phyloP scores from a whole-genome alignment of 805 yeast genomes.

The Suhomyces sp. region DNA sequence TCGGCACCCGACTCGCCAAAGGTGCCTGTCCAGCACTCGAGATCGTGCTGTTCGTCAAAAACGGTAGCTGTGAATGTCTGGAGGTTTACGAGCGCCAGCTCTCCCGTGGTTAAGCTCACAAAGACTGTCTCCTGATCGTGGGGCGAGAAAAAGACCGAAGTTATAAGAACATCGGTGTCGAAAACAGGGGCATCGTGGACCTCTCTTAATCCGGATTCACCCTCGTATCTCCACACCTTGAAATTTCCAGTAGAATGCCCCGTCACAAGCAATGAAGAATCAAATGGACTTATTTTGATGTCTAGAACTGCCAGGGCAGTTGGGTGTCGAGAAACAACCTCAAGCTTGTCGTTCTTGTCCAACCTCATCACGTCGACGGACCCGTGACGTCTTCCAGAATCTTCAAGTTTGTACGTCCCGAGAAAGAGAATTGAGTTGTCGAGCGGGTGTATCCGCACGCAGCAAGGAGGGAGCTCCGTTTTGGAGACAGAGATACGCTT shows the following conservation, averaged over 20 bases:
- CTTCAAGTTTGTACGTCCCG: conserved; percentile 80
- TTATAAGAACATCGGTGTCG: conserved; percentile 51
- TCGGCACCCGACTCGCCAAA: conserved; percentile 58
- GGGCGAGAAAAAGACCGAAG: conserved; percentile 63
- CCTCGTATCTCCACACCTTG: conserved; percentile 52
- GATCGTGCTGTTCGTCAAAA: conserved; percentile 49
- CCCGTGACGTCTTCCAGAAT: conserved; percentile 63
- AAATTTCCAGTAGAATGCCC: conserved; percentile 83
- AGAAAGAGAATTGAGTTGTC: conserved; percentile 50
- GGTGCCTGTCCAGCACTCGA: conserved; percentile 89
- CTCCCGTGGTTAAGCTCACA: conserved; percentile 70
- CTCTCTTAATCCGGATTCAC: conserved; percentile 15
- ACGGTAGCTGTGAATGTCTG: conserved; percentile 11
- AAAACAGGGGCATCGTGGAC: conserved; percentile 39
- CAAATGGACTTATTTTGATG: conserved; percentile 61
- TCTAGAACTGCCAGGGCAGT: conserved; percentile 73
- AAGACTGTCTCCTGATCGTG: conserved; percentile 33
- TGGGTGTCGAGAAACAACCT: conserved; percentile 21
- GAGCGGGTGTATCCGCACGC: conserved; percentile 56
- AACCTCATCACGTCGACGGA: conserved; percentile 44
- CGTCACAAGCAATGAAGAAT: conserved; percentile 47
- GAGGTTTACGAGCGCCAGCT: conserved; percentile 43
- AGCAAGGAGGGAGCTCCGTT: conserved; percentile 79
- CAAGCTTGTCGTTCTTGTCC: conserved; percentile 10
- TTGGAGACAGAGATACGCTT: conserved; percentile 19